Base-by-base conservation (phyloP, 1,284 basidiomycete genomes). In the Thelephora terrestris region DNA sequence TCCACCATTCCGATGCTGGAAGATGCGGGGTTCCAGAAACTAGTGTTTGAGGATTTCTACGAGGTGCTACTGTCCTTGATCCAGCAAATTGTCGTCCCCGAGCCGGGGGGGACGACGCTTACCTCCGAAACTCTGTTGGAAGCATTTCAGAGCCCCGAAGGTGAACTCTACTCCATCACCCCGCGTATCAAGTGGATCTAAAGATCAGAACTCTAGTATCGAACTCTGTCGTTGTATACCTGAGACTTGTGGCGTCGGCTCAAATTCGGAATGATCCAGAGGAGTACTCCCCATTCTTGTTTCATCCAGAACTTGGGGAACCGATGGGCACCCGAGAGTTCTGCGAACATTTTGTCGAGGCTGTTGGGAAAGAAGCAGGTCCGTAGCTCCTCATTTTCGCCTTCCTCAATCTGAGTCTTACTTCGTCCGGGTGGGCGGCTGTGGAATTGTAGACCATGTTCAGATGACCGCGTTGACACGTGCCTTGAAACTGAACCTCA, bases 361-460 rank as follows among this genome's bases (percentile, higher is more conserved):
- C 86, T 1, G 72, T 80, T 43, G 84, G 87, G 14, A 85, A 82
- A 59, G 90, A 94, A 70, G 90, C 90, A 47, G 85, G 83, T 79
- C 50, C 49, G 67, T 56, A 37, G 48, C 10, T 18, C 17, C 46
- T 36, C 29, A 45, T 38, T 27, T n/a, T 47, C 25, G 43, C 46
- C 34, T 53, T n/a, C n/a, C 36, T 48, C 46, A 21, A 24, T 21
- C 7, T 20, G 20, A 17, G 2, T 34, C 18, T 14, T 25, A 29
- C 37, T 39, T 17, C 21, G 24, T 23, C 4, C 29, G 23, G n/a
- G 10, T 35, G 36, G 36, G n/a, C 25, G 24, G 23, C 16, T 42
- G 47, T 38, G 45, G 48, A 37, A 44, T 10, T 32, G 12, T 57
- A 79, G 91, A 94, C 56, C 83, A 94, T 56, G 80, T 88, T 18